Evolutionary conservation across 1,139 yeast species (phyloP), one percentile per base, ranked within the genome.

Genomic region (Scheffersomyces titani): DNA sequence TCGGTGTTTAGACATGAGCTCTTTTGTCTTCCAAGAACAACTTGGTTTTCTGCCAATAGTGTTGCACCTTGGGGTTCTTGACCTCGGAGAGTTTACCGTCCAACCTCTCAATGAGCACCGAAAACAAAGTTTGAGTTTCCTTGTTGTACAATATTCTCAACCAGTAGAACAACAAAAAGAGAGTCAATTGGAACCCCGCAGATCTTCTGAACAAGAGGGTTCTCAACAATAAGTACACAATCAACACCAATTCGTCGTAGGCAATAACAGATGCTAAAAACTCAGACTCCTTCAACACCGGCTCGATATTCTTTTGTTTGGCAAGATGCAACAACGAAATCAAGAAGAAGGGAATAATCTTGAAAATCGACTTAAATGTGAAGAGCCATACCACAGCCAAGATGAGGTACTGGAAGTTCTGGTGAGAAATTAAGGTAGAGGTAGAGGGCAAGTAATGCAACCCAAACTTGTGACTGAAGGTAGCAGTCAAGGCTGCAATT

Each of bases 121-220:
- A 63, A 61, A 85, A 73, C 63, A 84, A 75, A 56, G 71, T 74
- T 53, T 78, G 76, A 3, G 87, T 82, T 59, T 81, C 81, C 59
- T 77, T 78, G 65, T 80, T 82, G 68, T 81, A 83, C 61, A 85
- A 76, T 56, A 89, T 71, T 73, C 92, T 83, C 63, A 89, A 74
- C 92, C 93, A 89, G 74, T 85, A 87, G 67, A 89, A 85, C 56
- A 82, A 70, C 57, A 80, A 65, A 69, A 86, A 87, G 53, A 84
- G 67, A 16, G 79, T 78, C 67, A 89, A 76, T 57, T 88, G 90
- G 70, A 76, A 88, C 2, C 94, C 96, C 2, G 91, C 80, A 16
- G 89, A 78, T 52, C 88, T 87, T 70, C 88, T 83, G 69, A 87
- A 81, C 56, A 87, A 70, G 21, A 87, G 56, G 0, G 93, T 86